Conservation (phyloP, 2,329 filamentous ascomycete genomes). For the Trichoderma sp. region DNA sequence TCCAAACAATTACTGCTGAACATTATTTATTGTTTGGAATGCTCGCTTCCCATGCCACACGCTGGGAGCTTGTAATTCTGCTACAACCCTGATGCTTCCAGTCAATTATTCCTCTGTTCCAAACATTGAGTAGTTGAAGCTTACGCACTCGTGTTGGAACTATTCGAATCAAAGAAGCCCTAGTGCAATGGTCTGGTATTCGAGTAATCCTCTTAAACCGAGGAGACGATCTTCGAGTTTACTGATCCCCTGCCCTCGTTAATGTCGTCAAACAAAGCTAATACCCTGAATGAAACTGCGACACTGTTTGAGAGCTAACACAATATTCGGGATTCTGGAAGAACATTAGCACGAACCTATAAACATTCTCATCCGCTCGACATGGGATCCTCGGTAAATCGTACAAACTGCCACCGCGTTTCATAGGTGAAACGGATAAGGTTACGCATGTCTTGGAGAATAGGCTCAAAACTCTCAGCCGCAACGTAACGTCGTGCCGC, state of each 20-base stretch:
- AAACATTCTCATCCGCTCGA: background rate
- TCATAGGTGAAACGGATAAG: constrained; percentile 4
- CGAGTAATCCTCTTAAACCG: background rate
- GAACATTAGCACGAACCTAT: background rate
- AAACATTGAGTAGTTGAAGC: background rate
- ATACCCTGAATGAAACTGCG: background rate
- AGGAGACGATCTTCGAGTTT: background rate
- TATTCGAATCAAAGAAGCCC: background rate
- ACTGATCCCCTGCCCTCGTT: background rate
- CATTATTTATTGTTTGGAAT: too few species aligned
- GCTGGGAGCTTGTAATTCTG: background rate
- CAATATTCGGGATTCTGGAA: too few species aligned
- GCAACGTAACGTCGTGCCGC: background rate
- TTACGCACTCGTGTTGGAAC: background rate
- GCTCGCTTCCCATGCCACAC: background rate
- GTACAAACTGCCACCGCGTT: background rate
- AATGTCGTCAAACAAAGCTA: constrained; percentile 9
- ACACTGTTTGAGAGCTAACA: background rate
- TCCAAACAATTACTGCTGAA: too few species aligned
- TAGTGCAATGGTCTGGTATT: background rate
- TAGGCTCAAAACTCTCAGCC: background rate
- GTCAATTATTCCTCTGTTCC: background rate
- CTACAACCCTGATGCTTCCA: background rate
- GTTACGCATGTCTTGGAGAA: background rate
- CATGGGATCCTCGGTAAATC: background rate